Evolutionary conservation across 2,329 filamentous ascomycete species (phyloP), one percentile per base, ranked within the genome.

Genomic region (Talaromyces sp.): DNA sequence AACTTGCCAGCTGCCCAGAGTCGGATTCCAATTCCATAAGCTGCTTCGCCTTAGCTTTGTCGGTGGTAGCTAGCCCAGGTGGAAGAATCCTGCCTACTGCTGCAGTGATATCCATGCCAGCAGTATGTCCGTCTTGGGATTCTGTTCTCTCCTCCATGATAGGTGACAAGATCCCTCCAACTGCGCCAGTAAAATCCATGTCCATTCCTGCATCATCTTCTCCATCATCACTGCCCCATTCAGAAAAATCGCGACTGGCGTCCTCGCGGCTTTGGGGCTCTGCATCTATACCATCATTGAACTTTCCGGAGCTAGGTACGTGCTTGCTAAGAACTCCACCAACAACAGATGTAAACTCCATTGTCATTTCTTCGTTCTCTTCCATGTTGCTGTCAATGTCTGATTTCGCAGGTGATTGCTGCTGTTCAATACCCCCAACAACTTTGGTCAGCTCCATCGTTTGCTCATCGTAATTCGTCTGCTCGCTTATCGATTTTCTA

Each of bases 91-190:
- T 82, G 10, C 89, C 89, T 56, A 90, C 80, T 6, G 84, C 86
- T 54, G 82, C 82, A 1, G 89, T 90, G 73, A 90, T 86, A 54
- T 90, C 88, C 88, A 91, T 90, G 0, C 83, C 86, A 73, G 85
- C 81, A 1, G 85, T 87, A 60, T 77, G 71, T 62, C 79, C 79
- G 4, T 79, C 78, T 68, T 68, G 73, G 56, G 66, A 73, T 69
- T 79, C 79, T 11, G 73, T 75, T 65, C 73, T 74, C 68, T 79
- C 76, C 49, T 78, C 75, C 43, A 60, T 50, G 60, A 76, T 76
- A 14, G 77, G 71, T 39, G 75, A 71, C 39, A 81, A 70, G 47
- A 81, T 83, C 27, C 79, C 78, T 64, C 81, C 81, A 69, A 81
- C 73, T 27, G 80, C 80, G 33, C 75, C 73, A 9, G 80, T 83